Evolutionary conservation across 2,329 filamentous ascomycete species (phyloP), one percentile per base, ranked within the genome.

Genomic region (Aurifilum marmelostoma): DNA sequence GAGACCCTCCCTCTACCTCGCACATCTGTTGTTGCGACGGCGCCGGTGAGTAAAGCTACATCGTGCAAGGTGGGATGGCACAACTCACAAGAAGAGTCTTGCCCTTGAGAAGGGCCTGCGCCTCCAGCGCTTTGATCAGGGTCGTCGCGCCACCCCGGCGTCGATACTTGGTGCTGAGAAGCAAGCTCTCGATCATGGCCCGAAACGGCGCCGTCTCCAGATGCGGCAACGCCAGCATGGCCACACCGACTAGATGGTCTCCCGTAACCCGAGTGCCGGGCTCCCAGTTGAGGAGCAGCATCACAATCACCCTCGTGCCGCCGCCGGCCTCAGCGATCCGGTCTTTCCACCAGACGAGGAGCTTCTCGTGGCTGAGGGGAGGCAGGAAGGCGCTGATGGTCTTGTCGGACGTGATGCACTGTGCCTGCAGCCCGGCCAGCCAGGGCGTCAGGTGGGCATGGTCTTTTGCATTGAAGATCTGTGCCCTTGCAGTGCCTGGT

Each of bases 311-410:
- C 16, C 86, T 80, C 18, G 76, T 78, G 32, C 82, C 83, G 21
- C 77, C 75, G 21, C 74, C 76, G 39, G 84, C 81, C 74, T 88
- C 83, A 29, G 81, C 78, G 66, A 86, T 83, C 32, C 82, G 79
- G 29, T 82, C 80, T 73, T 84, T 83, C 88, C 88, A 90, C 82
- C 84, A 89, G 11, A 79, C 73, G 39, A 86, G 78, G 52, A 90
- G 83, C 74, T 86, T 87, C 50, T 83, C 80, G 74, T 87, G 81
- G 62, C 83, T 83, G 43, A 90, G 78, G 0, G 88, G 88, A n/a
- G 87, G 86, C 18, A 88, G 79, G 75, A 90, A 90, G 5, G 83
- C 86, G 34, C 85, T 85, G 47, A 87, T 82, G 71, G 84, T 85
- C 74, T 83, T 80, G 77, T 88, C 87, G 69, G 83, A 79, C 5